Evolutionary conservation across 2,329 filamentous ascomycete species (phyloP).

Genomic region (Ilyonectria robusta): DNA sequence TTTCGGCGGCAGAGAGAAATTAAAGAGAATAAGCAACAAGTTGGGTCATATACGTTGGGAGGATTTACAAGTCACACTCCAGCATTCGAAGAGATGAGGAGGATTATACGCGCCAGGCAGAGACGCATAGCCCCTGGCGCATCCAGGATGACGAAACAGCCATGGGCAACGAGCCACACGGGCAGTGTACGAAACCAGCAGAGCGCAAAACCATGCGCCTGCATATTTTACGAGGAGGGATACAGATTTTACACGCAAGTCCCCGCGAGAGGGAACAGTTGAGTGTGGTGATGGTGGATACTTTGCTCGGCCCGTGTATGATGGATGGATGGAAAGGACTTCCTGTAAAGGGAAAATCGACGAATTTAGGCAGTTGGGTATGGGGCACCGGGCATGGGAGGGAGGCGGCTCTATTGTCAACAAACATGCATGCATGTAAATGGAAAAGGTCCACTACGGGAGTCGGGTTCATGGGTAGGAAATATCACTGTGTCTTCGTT

Average conservation of each 20-base stretch:
- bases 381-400: constrained; percentile 25
- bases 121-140: constrained; percentile 21
- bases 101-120: constrained; percentile 4
- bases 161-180: background rate
- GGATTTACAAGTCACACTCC: background rate
- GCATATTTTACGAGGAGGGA: constrained; percentile 12
- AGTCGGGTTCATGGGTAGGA: constrained; percentile 47
- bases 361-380: constrained; percentile 15
- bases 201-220: background rate
- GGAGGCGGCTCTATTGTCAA: constrained; percentile 36
- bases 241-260: background rate
- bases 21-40: background rate
- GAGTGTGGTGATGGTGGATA: constrained; percentile 13
- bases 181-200: constrained; percentile 22
- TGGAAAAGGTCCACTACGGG: constrained; percentile 43
- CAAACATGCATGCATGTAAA: constrained; percentile 45
- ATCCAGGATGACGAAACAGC: constrained; percentile 7
- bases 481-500: constrained; percentile 46
- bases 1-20: constrained; percentile 27
- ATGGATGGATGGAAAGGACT: constrained; percentile 35
- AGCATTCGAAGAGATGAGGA: background rate
- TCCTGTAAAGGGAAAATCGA: constrained; percentile 7
- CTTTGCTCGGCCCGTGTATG: constrained; percentile 33
- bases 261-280: background rate
- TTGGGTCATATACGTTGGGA: constrained; percentile 5